Evolutionary conservation across 2,329 filamentous ascomycete genomes (phyloP), one percentile per base, ranked within the genome.

Genomic region (Chalaropsis ovoidea): DNA sequence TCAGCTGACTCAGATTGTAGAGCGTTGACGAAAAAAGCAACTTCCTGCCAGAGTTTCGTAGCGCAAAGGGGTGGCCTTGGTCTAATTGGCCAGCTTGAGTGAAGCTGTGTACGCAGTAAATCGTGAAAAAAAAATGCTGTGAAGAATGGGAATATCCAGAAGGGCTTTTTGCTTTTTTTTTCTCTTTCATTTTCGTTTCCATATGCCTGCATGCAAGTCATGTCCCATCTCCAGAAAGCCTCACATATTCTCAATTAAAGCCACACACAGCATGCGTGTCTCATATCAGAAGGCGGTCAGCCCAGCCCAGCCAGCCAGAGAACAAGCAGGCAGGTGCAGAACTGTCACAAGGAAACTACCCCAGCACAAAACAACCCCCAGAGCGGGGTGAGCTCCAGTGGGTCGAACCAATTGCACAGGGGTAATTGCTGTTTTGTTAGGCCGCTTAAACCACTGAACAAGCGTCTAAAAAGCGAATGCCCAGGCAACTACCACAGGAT

Each of bases 361-460:
- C 43, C 13, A 19, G 43, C 8, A 39, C 4, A 39, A 39, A 39
- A 39, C 35, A 8, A 10, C 35, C 8, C 35, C 35, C 8, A 10
- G 35, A 39, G 8, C 22, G 24, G 47, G 47, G 47, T 31, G 31
- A 6, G 31, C 31, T 31, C 31, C 6, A 31, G 31, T 31, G 31
- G 31, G 6, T 31, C 31, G 2, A 31, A 6, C 31, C 31, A 31
- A 31, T 31, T 31, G 31, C 31, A 31, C 22, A 15, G 47, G 47
- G 47, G 15, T 56, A 60, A 64, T 27, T 45, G 22, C 49, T 43
- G 63, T 22, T 62, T 60, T 45, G 35, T 13, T 43, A 61, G 31
- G 35, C 27, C 35, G 56, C 27, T 39, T 13, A 62, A 27, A n/a
- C 35, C 31, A 56, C 22, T 17, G 22, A 56, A 31, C 52, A 13